Evolutionary conservation across 345 rosid species (phyloP).

Genomic region (Physaria fendleri): DNA sequence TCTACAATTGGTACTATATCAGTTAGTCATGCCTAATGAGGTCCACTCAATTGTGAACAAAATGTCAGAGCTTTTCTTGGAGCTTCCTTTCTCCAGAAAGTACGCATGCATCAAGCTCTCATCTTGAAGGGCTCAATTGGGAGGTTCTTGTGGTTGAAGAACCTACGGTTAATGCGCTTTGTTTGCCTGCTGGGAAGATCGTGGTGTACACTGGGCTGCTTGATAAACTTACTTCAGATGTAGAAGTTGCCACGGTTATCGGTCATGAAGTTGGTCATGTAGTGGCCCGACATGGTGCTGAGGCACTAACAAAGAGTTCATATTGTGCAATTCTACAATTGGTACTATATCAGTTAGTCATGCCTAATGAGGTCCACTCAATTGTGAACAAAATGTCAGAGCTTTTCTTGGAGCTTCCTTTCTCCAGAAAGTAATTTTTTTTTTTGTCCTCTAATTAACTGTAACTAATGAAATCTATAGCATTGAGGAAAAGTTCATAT

Average conservation of each 20-base stretch:
- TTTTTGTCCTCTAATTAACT: background rate
- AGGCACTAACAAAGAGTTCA: slow-evolving; percentile 60
- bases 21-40: slow-evolving; percentile 72
- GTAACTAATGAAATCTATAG: background rate
- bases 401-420: slow-evolving; percentile 80
- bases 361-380: too few relatives aligned
- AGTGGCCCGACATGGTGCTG: slow-evolving; percentile 82
- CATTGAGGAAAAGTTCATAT: background rate
- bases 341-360: slow-evolving; percentile 61
- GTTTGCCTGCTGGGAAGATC: slow-evolving; percentile 88
- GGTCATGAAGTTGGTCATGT: slow-evolving; percentile 96
- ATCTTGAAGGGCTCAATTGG: slow-evolving; percentile 83
- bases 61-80: slow-evolving; percentile 67
- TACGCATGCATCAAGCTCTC: slow-evolving; percentile 50
- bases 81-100: slow-evolving; percentile 92
- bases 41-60: slow-evolving; percentile 70
- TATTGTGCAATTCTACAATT: slow-evolving; percentile 75
- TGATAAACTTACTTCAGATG: slow-evolving; percentile 65
- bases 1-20: slow-evolving; percentile 58
- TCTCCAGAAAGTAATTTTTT: slow-evolving; percentile 66
- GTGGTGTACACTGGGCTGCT: slow-evolving; percentile 85
- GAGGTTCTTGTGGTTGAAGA: slow-evolving; percentile 83
- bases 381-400: slow-evolving; percentile 69
- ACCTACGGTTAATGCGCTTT: slow-evolving; percentile 71
- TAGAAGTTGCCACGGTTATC: slow-evolving; percentile 82